These are phyloP conservation scores for Chlorella sp. DNA, from an alignment of 139 green algal genomes.

Conservation along the genomic window DNA sequence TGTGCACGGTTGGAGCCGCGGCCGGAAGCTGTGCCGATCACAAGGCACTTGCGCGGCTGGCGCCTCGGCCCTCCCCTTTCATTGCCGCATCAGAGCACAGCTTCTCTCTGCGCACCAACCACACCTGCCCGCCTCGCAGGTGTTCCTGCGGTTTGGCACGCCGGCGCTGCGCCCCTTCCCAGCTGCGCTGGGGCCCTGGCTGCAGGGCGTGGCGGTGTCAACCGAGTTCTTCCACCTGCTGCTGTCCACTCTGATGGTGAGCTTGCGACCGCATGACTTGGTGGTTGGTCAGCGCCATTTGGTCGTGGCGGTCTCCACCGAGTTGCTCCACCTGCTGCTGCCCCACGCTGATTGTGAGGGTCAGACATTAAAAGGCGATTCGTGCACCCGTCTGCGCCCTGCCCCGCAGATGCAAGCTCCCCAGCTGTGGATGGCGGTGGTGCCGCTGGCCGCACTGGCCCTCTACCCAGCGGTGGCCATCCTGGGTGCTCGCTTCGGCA, in stretches of 20 bases:
- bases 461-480: neutral
- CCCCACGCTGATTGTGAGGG: too few relatives aligned
- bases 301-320: too few relatives aligned
- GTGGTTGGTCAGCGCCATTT: too few relatives aligned
- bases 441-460: neutral
- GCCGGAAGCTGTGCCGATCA: neutral
- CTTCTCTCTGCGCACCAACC: neutral
- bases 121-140: neutral
- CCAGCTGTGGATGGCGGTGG: slow-evolving; percentile 10
- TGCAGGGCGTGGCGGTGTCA: neutral
- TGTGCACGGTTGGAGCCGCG: neutral
- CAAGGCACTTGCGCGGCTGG: too few relatives aligned
- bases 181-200: slow-evolving; percentile 1
- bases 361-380: too few relatives aligned
- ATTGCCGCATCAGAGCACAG: neutral
- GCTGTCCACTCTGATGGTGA: neutral
- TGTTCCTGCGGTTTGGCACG: slow-evolving; percentile 1
- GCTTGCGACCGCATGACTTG: too few relatives aligned
- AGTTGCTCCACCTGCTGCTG: too few relatives aligned
- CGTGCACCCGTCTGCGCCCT: too few relatives aligned
- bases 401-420: slow-evolving; percentile 1
- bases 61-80: too few relatives aligned
- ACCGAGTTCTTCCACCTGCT: slow-evolving; percentile 13
- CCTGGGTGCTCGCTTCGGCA: slow-evolving; percentile 3
- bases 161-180: slow-evolving; percentile 28